Conservation (phyloP, 1,284 basidiomycete genomes). For the Lentinus polychrous region DNA sequence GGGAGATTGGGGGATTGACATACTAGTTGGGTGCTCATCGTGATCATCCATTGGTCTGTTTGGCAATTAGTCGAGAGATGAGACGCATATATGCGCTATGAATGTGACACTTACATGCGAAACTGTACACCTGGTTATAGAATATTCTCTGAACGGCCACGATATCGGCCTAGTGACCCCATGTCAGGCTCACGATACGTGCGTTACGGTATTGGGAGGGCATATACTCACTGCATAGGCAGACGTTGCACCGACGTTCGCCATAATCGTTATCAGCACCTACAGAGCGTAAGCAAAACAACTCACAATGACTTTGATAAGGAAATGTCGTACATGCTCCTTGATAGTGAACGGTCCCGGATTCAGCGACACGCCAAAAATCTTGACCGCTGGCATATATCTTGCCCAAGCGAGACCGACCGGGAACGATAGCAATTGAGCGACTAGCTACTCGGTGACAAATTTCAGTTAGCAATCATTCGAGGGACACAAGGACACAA, state of each 20-base stretch:
- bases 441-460: constrained; percentile 29
- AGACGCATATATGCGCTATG: constrained; percentile 20
- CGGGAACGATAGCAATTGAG: constrained; percentile 41
- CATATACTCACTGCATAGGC: constrained; percentile 41
- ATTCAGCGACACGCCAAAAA: constrained; percentile 38
- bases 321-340: constrained; percentile 29
- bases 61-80: constrained; percentile 1
- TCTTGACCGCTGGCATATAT: constrained; percentile 33
- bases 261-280: constrained; percentile 61
- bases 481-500: constrained; percentile 19
- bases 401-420: constrained; percentile 36
- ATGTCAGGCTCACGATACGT: constrained; percentile 18
- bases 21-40: constrained; percentile 73
- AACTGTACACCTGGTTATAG: constrained; percentile 56
- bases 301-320: background rate
- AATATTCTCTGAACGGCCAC: constrained; percentile 66
- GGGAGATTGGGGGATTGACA: constrained; percentile 1
- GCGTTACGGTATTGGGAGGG: background rate
- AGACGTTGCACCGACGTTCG: constrained; percentile 48
- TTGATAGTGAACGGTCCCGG: constrained; percentile 40
- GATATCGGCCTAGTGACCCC: constrained; percentile 51
- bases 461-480: background rate
- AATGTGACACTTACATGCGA: constrained; percentile 40
- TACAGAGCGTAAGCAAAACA: constrained; percentile 5
- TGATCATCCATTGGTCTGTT: constrained; percentile 62